Base-by-base conservation (phyloP, 2,329 filamentous ascomycete genomes). In the Colletotrichum incanum region DNA sequence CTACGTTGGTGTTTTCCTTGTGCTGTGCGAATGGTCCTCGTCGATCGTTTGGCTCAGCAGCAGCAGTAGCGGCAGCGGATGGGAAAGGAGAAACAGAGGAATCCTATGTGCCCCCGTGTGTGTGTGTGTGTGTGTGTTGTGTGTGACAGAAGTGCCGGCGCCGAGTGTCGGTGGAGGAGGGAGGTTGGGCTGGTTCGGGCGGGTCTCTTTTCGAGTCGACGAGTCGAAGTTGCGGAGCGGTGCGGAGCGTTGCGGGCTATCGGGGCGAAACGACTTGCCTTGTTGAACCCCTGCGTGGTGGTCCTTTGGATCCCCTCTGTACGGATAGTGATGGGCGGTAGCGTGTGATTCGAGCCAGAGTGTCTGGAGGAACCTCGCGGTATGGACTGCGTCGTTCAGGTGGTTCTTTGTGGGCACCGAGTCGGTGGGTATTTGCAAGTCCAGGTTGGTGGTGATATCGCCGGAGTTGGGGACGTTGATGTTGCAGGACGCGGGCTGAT, bases 241-340 rank as follows among this genome's bases (percentile, higher is more conserved):
- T 72, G 69, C 69, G 69, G 69, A 72, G 69, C 69, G 58, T 54
- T 45, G 69, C 65, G 69, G 69, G 69, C 69, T 72, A 63, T 69
- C 65, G 69, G 69, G 69, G 69, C 65, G 65, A 72, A 69, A 72
- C 69, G 23, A 72, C 47, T 41, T 62, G 58, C 49, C 50, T 71
- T 62, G 47, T 62, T 50, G 14, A 31, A 62, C 59, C 45, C 59
- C 50, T 71, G 23, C 45, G 23, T 2, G 28, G 39, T 41, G 26
- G 47, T 6, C 26, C 52, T 31, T 58, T 49, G 55, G 61, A n/a
- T 54, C 37, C 37, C 47, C 39, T 62, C 16, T 50, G 31, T n/a
- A 62, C 5, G 47, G 23, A 50, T n/a, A 50, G 31, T 20, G 20
- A 16, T 31, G 26, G 26, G 56, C 37, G 56, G 16, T 12, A 60